Percentiles rank a stretch among this genome's conserved stretches.
Evolutionary conservation across 805 yeast species (phyloP).

Genomic region (Spathaspora arborariae): DNA sequence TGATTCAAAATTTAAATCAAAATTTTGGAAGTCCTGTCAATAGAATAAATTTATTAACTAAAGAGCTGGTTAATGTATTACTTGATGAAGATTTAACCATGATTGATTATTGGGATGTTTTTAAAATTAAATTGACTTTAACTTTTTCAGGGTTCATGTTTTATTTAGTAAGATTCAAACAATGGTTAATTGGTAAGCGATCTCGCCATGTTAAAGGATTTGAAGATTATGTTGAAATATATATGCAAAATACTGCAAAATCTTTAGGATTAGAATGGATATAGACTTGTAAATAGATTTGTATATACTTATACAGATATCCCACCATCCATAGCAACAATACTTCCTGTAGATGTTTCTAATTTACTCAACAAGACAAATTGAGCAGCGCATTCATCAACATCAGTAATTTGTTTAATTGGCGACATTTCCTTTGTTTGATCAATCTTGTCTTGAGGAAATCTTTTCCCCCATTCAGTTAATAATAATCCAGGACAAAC

Average conservation of each 20-base stretch:
- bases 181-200: constrained; percentile 27
- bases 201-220: constrained; percentile 31
- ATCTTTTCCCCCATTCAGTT: constrained; percentile 24
- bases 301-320: constrained; percentile 7
- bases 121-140: constrained; percentile 20
- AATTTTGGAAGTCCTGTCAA: constrained; percentile 71
- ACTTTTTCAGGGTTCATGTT: constrained; percentile 31
- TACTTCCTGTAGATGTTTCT: constrained; percentile 21
- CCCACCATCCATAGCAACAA: constrained; percentile 23
- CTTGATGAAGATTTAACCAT: constrained; percentile 9
- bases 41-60: constrained; percentile 59
- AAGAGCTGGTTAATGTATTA: constrained; percentile 43
- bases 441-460: constrained; percentile 14
- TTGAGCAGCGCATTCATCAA: constrained; percentile 24
- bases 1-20: constrained; percentile 67
- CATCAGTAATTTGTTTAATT: constrained; percentile 16
- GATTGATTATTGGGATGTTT: constrained; percentile 11
- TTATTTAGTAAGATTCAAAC: constrained; percentile 27
- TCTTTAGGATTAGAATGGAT: constrained; percentile 39
- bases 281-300: constrained; percentile 3
- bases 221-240: constrained; percentile 45
- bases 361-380: constrained; percentile 17
- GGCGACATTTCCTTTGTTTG: constrained; percentile 14
- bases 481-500: constrained; percentile 17
- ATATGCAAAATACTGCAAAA: constrained; percentile 39